Evolutionary conservation across 2,329 filamentous ascomycete genomes (phyloP).

Genomic region (Ceratocystis alfenasii): DNA sequence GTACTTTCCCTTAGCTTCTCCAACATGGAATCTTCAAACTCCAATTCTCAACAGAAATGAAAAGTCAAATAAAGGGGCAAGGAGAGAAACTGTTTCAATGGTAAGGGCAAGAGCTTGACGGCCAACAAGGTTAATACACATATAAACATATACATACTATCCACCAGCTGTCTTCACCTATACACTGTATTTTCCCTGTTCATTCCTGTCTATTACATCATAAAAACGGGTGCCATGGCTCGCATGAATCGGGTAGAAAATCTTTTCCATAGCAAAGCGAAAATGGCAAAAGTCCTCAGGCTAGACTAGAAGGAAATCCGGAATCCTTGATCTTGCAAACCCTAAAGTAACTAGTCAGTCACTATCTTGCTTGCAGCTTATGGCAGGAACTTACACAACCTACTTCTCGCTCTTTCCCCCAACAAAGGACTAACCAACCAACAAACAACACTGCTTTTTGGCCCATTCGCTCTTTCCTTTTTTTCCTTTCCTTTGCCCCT

Average conservation of each 20-base stretch:
- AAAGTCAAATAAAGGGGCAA: background rate
- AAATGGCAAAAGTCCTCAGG: background rate
- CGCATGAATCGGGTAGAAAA: background rate
- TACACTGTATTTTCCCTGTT: background rate
- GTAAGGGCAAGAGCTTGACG: slow-evolving; percentile 1
- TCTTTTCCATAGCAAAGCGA: background rate
- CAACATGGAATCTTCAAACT: slow-evolving; percentile 4
- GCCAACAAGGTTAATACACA: background rate
- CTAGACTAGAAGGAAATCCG: background rate
- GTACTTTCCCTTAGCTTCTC: slow-evolving; percentile 2
- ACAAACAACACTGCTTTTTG: background rate
- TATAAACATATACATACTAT: background rate
- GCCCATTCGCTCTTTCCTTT: background rate
- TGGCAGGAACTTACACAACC: background rate
- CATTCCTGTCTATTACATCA: background rate
- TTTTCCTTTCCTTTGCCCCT: background rate
- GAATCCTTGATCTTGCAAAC: background rate
- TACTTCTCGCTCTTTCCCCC: background rate
- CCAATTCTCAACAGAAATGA: slow-evolving; percentile 19
- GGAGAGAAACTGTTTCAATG: background rate
- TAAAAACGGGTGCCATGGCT: background rate
- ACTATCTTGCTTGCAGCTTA: background rate
- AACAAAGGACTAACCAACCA: slow-evolving; percentile 5
- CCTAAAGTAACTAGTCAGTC: background rate
- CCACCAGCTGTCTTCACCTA: background rate